Base-by-base conservation (phyloP, 2,329 filamentous ascomycete genomes). In the Colletotrichum sp. region DNA sequence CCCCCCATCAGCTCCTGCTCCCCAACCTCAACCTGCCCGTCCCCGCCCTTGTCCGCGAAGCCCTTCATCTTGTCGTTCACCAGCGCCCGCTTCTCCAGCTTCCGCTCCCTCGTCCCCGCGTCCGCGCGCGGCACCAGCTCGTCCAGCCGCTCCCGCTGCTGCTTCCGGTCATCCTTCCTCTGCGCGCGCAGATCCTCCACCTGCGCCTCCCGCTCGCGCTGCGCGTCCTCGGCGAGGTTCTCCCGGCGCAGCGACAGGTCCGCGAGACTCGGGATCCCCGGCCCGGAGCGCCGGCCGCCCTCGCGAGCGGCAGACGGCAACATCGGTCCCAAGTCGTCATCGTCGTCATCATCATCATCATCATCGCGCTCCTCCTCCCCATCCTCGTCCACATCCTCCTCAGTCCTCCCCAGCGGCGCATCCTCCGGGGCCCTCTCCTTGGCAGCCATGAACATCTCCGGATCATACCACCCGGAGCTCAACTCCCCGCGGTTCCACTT, bases 401-500 rank as follows among this genome's bases (percentile, higher is more conserved):
- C 63, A 9, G 9, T 19, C 29, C 32, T 39, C 25, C 55, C 44
- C 44, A 22, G 22, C 4, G 29, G 30, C 13, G 27, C 57, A 15
- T 65, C 75, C 69, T 61, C 75, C 15, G 77, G 68, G 1, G 75
- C 77, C 78, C 80, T 83, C 12, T 84, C 82, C 34, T 83, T 78
- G 11, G 86, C 84, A 29, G 83, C 82, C 44, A 80, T 79, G 77
- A 95, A 92, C 78, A 92, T 94, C 74, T 90, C 90, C 9, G 96
- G 94, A 82, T 98, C 95, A 85, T 99, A 99, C 96, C 96, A 99
- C 63, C 95, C 95, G 84, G 96, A 94, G 6, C 95, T 94, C 78
- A 99, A 88, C 86, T 96, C 95, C 82, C 93, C 94, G 80, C 92
- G 91, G 87, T 99, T 99, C 96, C 97, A 99, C 88, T 96, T 96